Evolutionary conservation across 805 yeast species (phyloP), one percentile per base, ranked within the genome.

Genomic region (Clavispora fructus): DNA sequence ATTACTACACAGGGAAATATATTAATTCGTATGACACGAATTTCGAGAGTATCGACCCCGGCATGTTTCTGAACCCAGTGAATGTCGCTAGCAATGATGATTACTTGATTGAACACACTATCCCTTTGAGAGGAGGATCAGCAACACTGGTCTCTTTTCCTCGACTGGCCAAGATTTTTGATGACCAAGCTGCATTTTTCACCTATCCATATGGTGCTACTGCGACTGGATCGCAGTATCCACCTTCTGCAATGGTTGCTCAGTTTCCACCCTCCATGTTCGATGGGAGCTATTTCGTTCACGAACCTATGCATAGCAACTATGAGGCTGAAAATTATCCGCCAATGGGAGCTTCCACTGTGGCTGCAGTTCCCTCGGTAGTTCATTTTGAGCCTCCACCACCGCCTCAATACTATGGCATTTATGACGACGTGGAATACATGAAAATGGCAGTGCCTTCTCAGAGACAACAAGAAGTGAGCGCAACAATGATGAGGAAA

Each of bases 71-170:
- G 30, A 54, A 48, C 27, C 54, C 61, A 12, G 45, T 52, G 29
- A 50, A 71, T 49, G 62, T 75, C 39, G 67, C 64, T 19, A 66
- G 64, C 49, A 72, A 68, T 47, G 79, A 75, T 40, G 79, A 75
- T 44, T 72, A 74, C 43, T 55, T 78, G 40, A 75, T 77, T 35
- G 81, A 78, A 51, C 81, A 77, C 51, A 71, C 82, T 0, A 69
- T 67, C 26, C 77, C 78, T 0, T 62, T 70, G 45, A 69, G 71
- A 28, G 74, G 67, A 3, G 66, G 69, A 6, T 39, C 45, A 28
- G 48, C 55, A 8, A 46, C 48, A 8, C 48, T 16, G 27, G 35
- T 45, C 37, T 44, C 39, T 29, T 40, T 50, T 11, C 57, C 56
- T 6, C 50, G 57, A 4, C 57, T 54, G 57, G 54, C 57, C 25